Evolutionary conservation across 352 stramenopile species (phyloP).

Genomic region (Phytophthora fragariae): DNA sequence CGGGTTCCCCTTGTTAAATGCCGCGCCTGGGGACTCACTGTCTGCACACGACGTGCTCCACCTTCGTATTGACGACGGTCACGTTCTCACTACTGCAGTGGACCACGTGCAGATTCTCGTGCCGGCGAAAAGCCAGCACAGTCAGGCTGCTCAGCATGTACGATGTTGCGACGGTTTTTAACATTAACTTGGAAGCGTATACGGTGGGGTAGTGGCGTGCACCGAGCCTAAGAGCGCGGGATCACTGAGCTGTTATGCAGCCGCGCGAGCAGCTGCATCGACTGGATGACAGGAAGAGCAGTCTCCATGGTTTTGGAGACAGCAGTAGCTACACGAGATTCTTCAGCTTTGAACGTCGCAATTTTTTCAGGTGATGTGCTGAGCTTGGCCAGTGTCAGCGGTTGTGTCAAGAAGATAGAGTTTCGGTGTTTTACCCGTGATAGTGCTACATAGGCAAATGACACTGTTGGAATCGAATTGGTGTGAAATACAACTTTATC

Average conservation of each 20-base stretch:
- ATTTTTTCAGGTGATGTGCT: neutral
- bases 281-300: neutral
- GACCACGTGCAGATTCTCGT: too few species aligned
- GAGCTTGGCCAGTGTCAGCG: neutral
- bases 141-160: neutral
- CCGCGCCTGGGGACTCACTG: neutral
- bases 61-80: neutral
- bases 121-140: too few species aligned
- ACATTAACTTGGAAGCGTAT: neutral
- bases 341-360: neutral
- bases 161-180: neutral
- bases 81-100: neutral
- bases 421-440: neutral
- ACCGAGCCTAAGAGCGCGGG: neutral
- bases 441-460: neutral
- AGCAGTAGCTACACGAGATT: neutral
- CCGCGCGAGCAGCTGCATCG: neutral
- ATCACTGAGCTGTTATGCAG: neutral
- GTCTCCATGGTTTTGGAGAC: neutral
- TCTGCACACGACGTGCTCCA: neutral
- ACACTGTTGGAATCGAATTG: neutral
- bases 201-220: neutral
- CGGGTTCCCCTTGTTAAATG: neutral
- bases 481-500: conserved; percentile 4
- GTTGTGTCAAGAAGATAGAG: neutral